Percentiles rank a stretch among this genome's conserved stretches.
These are phyloP conservation scores for Stephanodiscus minutulus DNA, from an alignment of 108 stramenopile species.

Conservation along the genomic window DNA sequence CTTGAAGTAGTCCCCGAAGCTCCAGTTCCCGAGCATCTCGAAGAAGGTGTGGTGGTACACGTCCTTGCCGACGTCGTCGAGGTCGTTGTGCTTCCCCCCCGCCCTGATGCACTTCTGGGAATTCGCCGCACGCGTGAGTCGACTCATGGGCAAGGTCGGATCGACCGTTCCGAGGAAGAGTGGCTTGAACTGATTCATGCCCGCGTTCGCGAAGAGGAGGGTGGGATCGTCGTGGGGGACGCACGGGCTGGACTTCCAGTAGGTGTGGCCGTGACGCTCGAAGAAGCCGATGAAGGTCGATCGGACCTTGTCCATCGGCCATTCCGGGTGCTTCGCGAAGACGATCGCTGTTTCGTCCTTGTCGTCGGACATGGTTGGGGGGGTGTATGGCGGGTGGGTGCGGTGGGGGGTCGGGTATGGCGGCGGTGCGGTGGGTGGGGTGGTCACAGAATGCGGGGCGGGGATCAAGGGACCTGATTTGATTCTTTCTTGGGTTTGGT, in stretches of 20 bases:
- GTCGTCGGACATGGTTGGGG: slow-evolving; percentile 22
- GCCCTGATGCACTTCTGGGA: slow-evolving; percentile 99
- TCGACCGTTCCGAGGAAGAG: slow-evolving; percentile 96
- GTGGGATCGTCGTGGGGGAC: slow-evolving; percentile 99
- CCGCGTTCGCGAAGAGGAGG: slow-evolving; percentile 98
- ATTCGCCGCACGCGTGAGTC: slow-evolving; percentile 92
- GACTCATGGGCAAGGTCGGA: slow-evolving; percentile 84
- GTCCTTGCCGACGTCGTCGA: slow-evolving; percentile 99
- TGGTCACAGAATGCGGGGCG: too few species aligned
- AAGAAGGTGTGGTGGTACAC: slow-evolving; percentile 99
- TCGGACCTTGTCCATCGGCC: slow-evolving; percentile 95
- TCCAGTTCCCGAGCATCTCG: slow-evolving; percentile 99
- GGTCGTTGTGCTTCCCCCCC: slow-evolving; percentile 99
- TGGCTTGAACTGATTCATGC: slow-evolving; percentile 99
- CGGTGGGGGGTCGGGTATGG: background rate
- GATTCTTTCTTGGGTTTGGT: too few species aligned
- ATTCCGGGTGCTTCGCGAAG: slow-evolving; percentile 59
- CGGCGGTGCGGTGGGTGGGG: too few species aligned
- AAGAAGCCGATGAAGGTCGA: slow-evolving; percentile 97
- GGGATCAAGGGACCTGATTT: too few species aligned
- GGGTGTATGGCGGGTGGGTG: background rate
- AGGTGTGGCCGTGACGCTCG: slow-evolving; percentile 77
- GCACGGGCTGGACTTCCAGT: slow-evolving; percentile 92
- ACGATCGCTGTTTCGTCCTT: slow-evolving; percentile 29
- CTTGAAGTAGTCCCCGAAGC: slow-evolving; percentile 99